Conservation (phyloP, 2,329 filamentous ascomycete species). For the Penicillium sp. region DNA sequence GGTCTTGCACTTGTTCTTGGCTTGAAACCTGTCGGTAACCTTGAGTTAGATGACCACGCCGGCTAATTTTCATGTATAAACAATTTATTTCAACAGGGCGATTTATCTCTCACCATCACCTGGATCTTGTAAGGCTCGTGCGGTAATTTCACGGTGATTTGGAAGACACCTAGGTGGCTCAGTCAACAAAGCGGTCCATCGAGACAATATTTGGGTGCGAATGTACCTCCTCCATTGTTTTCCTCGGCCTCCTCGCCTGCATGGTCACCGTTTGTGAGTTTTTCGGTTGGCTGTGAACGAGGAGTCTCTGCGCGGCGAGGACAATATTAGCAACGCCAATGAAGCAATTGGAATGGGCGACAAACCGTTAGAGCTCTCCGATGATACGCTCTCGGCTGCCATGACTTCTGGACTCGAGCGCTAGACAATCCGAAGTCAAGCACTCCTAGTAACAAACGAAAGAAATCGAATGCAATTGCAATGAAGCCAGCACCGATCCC, state of each 20-base stretch:
- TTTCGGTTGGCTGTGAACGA: constrained; percentile 21
- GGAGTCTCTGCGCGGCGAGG: constrained; percentile 27
- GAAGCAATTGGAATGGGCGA: constrained; percentile 5
- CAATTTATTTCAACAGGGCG: neutral
- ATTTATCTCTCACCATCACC: constrained; percentile 64
- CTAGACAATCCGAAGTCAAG: neutral
- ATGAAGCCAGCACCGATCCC: constrained; percentile 6
- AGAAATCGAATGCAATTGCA: constrained; percentile 4
- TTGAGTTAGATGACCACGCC: neutral
- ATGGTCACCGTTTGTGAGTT: constrained; percentile 32
- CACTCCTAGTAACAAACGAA: neutral
- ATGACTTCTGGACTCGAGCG: constrained; percentile 24
- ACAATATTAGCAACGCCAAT: constrained; percentile 16
- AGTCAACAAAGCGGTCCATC: neutral
- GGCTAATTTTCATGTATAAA: neutral
- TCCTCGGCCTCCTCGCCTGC: constrained; percentile 32
- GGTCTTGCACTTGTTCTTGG: constrained; percentile 95
- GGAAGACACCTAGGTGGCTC: constrained; percentile 53
- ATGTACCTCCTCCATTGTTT: constrained; percentile 35
- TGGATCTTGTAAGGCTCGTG: constrained; percentile 74
- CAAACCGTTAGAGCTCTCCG: constrained; percentile 39
- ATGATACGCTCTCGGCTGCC: constrained; percentile 37
- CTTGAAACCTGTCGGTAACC: constrained; percentile 65
- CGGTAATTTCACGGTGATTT: constrained; percentile 76
- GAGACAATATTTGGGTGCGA: neutral